Evolutionary conservation across 1,139 yeast genomes (phyloP).

Genomic region (Hyphopichia wangnamkhiaoensis): DNA sequence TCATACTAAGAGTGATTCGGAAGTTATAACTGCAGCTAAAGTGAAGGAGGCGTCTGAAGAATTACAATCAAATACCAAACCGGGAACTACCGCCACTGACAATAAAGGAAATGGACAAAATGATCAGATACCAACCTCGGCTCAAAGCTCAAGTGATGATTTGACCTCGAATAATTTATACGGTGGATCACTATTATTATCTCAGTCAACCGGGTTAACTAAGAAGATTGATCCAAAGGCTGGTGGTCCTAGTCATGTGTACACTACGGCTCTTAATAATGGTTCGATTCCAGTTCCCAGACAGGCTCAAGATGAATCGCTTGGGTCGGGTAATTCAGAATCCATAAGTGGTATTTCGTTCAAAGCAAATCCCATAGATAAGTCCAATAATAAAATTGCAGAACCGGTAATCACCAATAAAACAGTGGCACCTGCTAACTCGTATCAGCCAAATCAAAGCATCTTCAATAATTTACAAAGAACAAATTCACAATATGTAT

Average conservation of each 20-base stretch:
- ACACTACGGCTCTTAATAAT: background rate
- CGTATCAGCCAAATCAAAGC: constrained; percentile 48
- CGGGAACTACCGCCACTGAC: background rate
- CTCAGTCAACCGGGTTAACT: constrained; percentile 48
- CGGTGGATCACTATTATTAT: constrained; percentile 45
- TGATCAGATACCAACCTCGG: constrained; percentile 7
- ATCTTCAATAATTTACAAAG: constrained; percentile 46
- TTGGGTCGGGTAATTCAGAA: constrained; percentile 19
- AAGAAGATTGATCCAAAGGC: constrained; percentile 33
- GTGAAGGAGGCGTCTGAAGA: background rate
- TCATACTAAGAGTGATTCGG: constrained; percentile 1
- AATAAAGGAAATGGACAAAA: background rate
- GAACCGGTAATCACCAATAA: constrained; percentile 39
- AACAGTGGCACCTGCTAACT: constrained; percentile 34
- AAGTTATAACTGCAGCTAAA: background rate
- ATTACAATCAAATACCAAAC: background rate
- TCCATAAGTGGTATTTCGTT: constrained; percentile 39
- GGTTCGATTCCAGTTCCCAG: constrained; percentile 1
- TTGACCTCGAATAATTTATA: constrained; percentile 34
- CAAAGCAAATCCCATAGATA: constrained; percentile 34
- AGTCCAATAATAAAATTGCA: constrained; percentile 21
- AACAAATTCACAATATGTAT: constrained; percentile 37
- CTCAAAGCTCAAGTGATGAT: constrained; percentile 31
- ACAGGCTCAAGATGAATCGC: constrained; percentile 13
- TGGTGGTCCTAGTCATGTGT: background rate